Percentiles rank a stretch among this genome's conserved stretches.
phyloP scores from a whole-genome alignment of 768 basidiomycete species.

The Amanita rimosa region DNA sequence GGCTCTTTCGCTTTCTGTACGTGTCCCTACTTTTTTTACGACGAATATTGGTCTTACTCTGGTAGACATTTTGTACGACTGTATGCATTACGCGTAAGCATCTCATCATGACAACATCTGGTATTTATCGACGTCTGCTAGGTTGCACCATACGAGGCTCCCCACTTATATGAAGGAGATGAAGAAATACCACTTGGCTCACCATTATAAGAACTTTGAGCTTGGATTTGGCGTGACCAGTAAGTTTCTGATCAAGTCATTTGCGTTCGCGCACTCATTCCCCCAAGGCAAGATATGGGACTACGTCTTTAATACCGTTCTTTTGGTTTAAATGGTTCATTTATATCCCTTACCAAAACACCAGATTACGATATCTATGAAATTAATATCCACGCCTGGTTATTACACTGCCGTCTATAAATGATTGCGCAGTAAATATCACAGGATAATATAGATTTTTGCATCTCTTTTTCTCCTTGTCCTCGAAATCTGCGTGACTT shows the following conservation, averaged over 20 bases:
- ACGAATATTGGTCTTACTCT: background rate
- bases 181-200: constrained; percentile 97
- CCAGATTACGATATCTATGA: constrained; percentile 1
- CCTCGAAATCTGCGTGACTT: background rate
- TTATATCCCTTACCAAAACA: background rate
- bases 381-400: background rate
- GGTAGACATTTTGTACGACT: constrained; percentile 73
- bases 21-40: constrained; percentile 13
- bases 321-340: constrained; percentile 36
- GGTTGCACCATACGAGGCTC: constrained; percentile 78
- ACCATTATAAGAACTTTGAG: constrained; percentile 98
- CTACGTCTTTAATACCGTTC: constrained; percentile 75
- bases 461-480: too few species aligned
- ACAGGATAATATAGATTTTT: too few species aligned
- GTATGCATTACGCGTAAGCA: constrained; percentile 84
- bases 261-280: background rate
- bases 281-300: constrained; percentile 88
- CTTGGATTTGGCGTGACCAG: constrained; percentile 96
- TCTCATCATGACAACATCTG: constrained; percentile 3
- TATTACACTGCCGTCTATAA: too few species aligned
- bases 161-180: constrained; percentile 81
- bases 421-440: too few species aligned
- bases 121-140: constrained; percentile 14
- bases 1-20: constrained; percentile 73
- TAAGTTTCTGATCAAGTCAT: constrained; percentile 22